phyloP scores from a whole-genome alignment of 164 flowering plant genomes.

The Stephania japonica region DNA sequence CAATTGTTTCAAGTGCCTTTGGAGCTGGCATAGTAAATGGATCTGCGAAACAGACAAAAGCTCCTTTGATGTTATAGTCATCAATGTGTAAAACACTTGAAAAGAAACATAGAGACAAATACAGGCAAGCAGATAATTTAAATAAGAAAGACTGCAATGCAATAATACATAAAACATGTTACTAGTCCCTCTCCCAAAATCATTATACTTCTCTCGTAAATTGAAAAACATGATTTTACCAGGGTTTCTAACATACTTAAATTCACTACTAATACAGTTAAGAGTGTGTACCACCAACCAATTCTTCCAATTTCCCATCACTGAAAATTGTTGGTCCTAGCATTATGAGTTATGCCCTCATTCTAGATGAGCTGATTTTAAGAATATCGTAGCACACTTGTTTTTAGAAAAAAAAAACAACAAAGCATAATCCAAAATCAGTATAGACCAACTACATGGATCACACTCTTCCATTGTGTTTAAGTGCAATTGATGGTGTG shows the following conservation, averaged over 20 bases:
- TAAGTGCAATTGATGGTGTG: no score
- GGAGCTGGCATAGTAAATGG: conserved; percentile 91
- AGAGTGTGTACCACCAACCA: neutral
- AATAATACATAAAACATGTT: no score
- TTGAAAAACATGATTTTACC: neutral
- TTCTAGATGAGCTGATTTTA: neutral
- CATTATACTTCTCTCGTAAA: neutral
- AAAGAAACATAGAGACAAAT: neutral
- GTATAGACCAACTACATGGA: no score
- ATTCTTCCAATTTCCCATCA: neutral
- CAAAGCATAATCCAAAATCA: no score
- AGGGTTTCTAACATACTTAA: neutral
- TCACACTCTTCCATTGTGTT: no score
- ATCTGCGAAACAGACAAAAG: conserved; percentile 39
- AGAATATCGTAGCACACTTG: neutral
- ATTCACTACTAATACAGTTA: neutral
- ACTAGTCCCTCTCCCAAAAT: neutral
- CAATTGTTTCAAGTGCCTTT: conserved; percentile 88
- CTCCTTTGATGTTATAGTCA: neutral
- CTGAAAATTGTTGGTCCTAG: neutral
- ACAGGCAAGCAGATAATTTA: neutral
- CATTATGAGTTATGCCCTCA: neutral
- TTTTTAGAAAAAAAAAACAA: no score
- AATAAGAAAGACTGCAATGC: no score
- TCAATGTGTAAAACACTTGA: neutral